Evolutionary conservation across 1,139 yeast genomes (phyloP).

Genomic region (Yamadazyma conglobata): DNA sequence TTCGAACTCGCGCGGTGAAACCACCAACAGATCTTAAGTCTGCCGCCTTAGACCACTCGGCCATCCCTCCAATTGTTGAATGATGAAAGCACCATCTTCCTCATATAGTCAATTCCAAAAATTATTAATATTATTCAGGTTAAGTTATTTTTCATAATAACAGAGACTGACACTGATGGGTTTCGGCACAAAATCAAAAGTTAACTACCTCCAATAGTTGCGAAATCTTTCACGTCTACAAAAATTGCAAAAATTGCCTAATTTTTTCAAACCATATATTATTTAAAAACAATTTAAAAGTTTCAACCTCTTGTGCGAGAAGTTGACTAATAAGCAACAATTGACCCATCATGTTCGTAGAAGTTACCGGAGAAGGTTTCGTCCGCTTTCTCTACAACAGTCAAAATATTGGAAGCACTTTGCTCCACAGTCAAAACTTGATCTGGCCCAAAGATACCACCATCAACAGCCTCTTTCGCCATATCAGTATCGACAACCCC

Average conservation of each 20-base stretch:
- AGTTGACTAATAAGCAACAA: not conserved
- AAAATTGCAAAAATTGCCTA: too few relatives aligned
- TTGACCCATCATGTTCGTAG: conserved; percentile 4
- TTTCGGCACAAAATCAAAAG: too few relatives aligned
- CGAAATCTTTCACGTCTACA: too few relatives aligned
- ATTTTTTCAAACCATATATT: too few relatives aligned
- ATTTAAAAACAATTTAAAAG: too few relatives aligned
- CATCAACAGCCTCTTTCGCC: not conserved
- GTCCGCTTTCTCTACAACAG: not conserved
- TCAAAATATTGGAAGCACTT: conserved; percentile 4
- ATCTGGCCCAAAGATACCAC: not conserved
- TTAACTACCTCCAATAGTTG: too few relatives aligned
- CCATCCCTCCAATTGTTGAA: conserved; percentile 43
- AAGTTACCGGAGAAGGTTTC: conserved; percentile 3
- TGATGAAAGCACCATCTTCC: too few relatives aligned
- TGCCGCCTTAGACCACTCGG: conserved; percentile 57
- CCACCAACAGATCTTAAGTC: conserved; percentile 54
- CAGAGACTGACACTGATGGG: too few relatives aligned
- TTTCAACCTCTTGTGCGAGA: too few relatives aligned
- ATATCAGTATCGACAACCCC: conserved; percentile 30
- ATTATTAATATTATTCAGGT: too few relatives aligned
- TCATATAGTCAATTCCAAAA: too few relatives aligned
- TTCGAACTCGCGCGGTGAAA: conserved; percentile 82
- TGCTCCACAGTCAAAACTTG: conserved; percentile 1
- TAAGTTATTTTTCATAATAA: too few relatives aligned